phyloP scores from a whole-genome alignment of 352 stramenopile genomes.

The Pythium guiyangense region DNA sequence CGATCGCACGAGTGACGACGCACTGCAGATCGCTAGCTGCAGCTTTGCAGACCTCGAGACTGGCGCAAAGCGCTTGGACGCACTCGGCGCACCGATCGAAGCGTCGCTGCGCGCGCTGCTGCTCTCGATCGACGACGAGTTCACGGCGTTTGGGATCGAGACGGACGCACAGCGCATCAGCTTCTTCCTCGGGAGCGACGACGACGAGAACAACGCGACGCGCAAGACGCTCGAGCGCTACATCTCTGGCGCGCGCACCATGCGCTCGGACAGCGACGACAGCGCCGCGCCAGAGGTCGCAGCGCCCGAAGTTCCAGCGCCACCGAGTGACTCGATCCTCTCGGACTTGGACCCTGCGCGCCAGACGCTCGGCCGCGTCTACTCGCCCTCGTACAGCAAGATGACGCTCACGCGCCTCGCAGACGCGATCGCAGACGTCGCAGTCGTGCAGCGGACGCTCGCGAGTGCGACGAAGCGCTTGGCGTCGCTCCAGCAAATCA shows the following conservation, averaged over 20 bases:
- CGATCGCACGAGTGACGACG: conserved; percentile 14
- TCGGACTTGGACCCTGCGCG: conserved; percentile 59
- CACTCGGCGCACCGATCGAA: conserved; percentile 38
- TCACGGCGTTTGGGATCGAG: conserved; percentile 74
- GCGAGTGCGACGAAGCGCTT: conserved; percentile 51
- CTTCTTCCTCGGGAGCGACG: conserved; percentile 62
- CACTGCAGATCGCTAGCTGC: conserved; percentile 15
- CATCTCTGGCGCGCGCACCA: conserved; percentile 7
- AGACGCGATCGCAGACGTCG: conserved; percentile 35
- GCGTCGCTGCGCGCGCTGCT: conserved; percentile 39
- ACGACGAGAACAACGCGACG: conserved; percentile 30
- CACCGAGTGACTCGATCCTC: conserved; percentile 33
- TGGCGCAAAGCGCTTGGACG: conserved; percentile 27
- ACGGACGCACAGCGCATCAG: conserved; percentile 49
- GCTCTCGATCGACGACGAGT: conserved; percentile 58
- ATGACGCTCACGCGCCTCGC: conserved; percentile 39
- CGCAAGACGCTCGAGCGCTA: conserved; percentile 56
- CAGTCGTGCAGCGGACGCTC: conserved; percentile 39
- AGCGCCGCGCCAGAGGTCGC: neutral
- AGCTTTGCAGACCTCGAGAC: conserved; percentile 25
- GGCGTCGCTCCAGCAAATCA: conserved; percentile 77
- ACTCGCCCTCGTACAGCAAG: conserved; percentile 38
- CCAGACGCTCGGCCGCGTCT: conserved; percentile 28
- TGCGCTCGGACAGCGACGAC: neutral
- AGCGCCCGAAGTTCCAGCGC: neutral